phyloP scores from a whole-genome alignment of 306 rosid genomes.

The Dryas alaskensis region DNA sequence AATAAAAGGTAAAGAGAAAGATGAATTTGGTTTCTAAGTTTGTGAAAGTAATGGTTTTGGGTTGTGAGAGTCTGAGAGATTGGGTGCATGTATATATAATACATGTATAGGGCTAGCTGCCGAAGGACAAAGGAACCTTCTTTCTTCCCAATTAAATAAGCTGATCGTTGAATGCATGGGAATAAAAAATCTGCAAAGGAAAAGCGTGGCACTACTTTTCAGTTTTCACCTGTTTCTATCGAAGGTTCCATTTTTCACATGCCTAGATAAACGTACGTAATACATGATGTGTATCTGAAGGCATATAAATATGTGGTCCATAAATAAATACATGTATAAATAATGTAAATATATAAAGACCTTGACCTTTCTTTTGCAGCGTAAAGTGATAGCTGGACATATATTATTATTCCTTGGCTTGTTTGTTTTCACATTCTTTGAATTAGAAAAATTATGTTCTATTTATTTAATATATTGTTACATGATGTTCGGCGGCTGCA shows the following conservation, averaged over 20 bases:
- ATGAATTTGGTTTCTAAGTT: too few relatives aligned
- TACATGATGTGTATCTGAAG: too few relatives aligned
- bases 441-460: too few relatives aligned
- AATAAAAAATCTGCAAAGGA: neutral
- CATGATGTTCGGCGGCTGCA: neutral
- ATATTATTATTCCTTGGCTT: neutral
- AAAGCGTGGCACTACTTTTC: neutral
- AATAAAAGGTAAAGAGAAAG: too few relatives aligned
- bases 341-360: too few relatives aligned
- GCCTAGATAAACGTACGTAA: too few relatives aligned
- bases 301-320: too few relatives aligned
- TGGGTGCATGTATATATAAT: neutral
- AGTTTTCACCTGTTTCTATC: neutral
- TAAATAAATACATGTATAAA: too few relatives aligned
- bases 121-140: neutral
- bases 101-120: neutral
- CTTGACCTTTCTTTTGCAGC: too few relatives aligned
- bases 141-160: neutral
- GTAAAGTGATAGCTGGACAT: neutral
- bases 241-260: neutral
- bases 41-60: neutral
- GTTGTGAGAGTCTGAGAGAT: neutral
- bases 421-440: neutral
- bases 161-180: neutral
- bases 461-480: neutral